Conservation (phyloP, 2,329 filamentous ascomycete genomes). For the Blastomyces gilchristii region DNA sequence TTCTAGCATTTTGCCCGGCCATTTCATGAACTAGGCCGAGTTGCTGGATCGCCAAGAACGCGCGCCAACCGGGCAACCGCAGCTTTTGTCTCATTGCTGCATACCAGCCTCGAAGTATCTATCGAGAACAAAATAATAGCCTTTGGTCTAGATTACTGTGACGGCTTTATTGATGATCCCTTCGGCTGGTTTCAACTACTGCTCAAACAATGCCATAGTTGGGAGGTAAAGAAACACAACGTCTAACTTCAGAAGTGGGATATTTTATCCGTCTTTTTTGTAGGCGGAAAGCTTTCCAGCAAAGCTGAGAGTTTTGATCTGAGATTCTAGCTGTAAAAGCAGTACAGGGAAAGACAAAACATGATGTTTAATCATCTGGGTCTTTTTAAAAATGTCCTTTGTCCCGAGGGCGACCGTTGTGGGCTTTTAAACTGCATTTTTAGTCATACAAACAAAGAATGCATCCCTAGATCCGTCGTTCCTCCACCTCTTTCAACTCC, state of each 20-base stretch:
- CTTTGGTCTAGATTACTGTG: neutral
- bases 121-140: neutral
- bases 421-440: conserved; percentile 49
- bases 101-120: neutral
- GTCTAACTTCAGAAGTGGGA: neutral
- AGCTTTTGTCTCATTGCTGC: neutral
- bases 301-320: neutral
- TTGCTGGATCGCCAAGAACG: neutral
- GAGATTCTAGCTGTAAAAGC: neutral
- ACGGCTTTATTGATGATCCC: neutral
- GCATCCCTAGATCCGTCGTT: conserved; percentile 10
- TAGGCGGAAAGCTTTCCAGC: neutral
- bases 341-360: neutral
- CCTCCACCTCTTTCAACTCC: conserved; percentile 2
- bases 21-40: neutral
- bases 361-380: conserved; percentile 47
- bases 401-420: conserved; percentile 44
- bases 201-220: neutral
- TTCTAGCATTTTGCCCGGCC: neutral
- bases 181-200: neutral
- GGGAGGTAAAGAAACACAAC: too few relatives aligned
- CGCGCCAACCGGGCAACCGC: neutral
- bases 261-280: neutral
- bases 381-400: conserved; percentile 44
- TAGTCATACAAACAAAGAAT: conserved; percentile 33